Conservation (phyloP, 768 basidiomycete species). For the Clavulina sp. region DNA sequence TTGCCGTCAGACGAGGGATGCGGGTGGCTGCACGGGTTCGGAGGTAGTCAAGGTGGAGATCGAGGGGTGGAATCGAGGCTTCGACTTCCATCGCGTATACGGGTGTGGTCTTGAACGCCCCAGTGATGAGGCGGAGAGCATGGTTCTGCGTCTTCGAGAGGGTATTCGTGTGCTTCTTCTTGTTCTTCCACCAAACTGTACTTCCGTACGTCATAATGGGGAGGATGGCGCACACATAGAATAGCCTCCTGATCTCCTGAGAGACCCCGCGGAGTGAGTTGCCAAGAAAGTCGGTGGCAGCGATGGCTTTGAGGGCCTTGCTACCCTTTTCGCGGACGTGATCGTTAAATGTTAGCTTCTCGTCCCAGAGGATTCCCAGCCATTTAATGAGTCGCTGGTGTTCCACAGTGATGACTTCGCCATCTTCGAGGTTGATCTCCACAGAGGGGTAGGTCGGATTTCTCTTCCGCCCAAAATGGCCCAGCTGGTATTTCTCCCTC, state of each 20-base stretch:
- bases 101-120: neutral
- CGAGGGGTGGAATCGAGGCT: neutral
- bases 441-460: neutral
- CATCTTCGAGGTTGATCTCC: neutral
- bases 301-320: constrained; percentile 16
- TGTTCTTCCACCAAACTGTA: constrained; percentile 18
- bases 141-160: neutral
- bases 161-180: neutral
- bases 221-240: constrained; percentile 19
- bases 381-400: constrained; percentile 12
- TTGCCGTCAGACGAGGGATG: neutral
- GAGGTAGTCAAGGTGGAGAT: neutral
- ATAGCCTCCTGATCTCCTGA: constrained; percentile 16
- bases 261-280: constrained; percentile 21
- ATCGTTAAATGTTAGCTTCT: constrained; percentile 19
- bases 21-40: neutral
- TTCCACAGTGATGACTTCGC: neutral
- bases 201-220: constrained; percentile 22
- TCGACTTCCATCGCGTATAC: neutral
- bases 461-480: neutral
- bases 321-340: constrained; percentile 17
- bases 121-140: neutral
- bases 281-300: constrained; percentile 18
- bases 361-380: constrained; percentile 22
- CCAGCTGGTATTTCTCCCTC: neutral